phyloP scores from a whole-genome alignment of 495 filamentous ascomycete species.

The Astrocystis sublimbata region DNA sequence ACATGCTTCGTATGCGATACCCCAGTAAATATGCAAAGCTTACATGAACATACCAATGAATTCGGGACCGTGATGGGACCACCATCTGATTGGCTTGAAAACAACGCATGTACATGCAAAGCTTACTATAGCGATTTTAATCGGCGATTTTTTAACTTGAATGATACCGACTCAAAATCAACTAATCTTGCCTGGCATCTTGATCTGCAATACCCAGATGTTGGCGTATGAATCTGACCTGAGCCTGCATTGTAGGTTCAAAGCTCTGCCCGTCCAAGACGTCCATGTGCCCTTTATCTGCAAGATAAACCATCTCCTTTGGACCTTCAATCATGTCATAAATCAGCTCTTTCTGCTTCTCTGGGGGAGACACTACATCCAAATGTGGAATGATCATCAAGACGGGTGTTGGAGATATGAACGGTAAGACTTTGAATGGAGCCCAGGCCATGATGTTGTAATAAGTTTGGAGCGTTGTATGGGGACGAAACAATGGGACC shows the following conservation, averaged over 20 bases:
- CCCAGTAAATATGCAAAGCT: no score
- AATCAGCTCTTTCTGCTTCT: slow-evolving; percentile 23
- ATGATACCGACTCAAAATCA: no score
- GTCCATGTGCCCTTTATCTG: slow-evolving; percentile 30
- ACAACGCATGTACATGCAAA: no score
- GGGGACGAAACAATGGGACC: background rate
- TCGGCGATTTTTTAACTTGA: no score
- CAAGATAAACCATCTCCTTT: slow-evolving; percentile 22
- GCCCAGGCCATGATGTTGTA: slow-evolving; percentile 15
- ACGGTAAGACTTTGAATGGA: slow-evolving; percentile 31
- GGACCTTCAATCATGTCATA: slow-evolving; percentile 6
- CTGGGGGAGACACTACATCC: slow-evolving; percentile 26
- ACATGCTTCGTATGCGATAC: no score
- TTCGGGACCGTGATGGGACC: no score
- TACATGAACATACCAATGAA: no score
- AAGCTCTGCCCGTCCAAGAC: slow-evolving; percentile 25
- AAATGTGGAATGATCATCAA: slow-evolving; percentile 33
- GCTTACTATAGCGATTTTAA: no score
- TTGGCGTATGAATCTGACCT: background rate
- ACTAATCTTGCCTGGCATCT: no score
- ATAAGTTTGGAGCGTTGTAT: slow-evolving; percentile 25
- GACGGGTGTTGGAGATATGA: slow-evolving; percentile 33
- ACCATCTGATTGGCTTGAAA: no score
- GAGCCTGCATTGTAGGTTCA: background rate
- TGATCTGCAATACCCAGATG: no score